Evolutionary conservation across 2,329 filamentous ascomycete species (phyloP).

Genomic region (Microascus cirrosus): DNA sequence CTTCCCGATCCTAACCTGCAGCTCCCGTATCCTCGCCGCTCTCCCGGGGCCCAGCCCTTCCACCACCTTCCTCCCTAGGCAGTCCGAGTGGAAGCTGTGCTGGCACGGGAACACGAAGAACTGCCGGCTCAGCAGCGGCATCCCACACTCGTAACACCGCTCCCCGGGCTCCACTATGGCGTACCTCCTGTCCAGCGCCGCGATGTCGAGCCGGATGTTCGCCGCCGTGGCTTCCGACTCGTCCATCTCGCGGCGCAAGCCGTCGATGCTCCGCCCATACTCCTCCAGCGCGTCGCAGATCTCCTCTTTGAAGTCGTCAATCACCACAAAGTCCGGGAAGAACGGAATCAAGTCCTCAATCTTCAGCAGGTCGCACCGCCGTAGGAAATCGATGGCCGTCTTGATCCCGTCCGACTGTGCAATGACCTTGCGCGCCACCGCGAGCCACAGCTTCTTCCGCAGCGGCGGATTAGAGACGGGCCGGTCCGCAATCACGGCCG

Average conservation of each 20-base stretch:
- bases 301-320: conserved; percentile 98
- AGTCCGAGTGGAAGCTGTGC: conserved; percentile 95
- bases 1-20: conserved; percentile 74
- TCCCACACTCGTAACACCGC: conserved; percentile 77
- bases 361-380: conserved; percentile 78
- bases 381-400: conserved; percentile 84
- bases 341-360: conserved; percentile 98
- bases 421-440: conserved; percentile 90
- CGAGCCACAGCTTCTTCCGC: conserved; percentile 90
- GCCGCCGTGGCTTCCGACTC: conserved; percentile 78
- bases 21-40: conserved; percentile 69
- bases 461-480: conserved; percentile 68
- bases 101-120: conserved; percentile 99
- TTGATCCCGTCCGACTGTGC: conserved; percentile 79
- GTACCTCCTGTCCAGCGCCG: conserved; percentile 75
- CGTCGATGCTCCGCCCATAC: conserved; percentile 84
- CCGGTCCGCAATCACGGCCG: conserved; percentile 78
- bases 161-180: conserved; percentile 95
- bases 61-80: conserved; percentile 74
- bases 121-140: conserved; percentile 79
- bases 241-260: conserved; percentile 88
- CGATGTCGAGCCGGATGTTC: conserved; percentile 85
- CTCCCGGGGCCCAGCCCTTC: conserved; percentile 68
- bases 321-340: conserved; percentile 97
- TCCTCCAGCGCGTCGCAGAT: conserved; percentile 90